A percentile compares a stretch with the other conserved stretches of the same genome.
phyloP scores from a whole-genome alignment of 2,329 filamentous ascomycete genomes.

The Aspergillus sp. region DNA sequence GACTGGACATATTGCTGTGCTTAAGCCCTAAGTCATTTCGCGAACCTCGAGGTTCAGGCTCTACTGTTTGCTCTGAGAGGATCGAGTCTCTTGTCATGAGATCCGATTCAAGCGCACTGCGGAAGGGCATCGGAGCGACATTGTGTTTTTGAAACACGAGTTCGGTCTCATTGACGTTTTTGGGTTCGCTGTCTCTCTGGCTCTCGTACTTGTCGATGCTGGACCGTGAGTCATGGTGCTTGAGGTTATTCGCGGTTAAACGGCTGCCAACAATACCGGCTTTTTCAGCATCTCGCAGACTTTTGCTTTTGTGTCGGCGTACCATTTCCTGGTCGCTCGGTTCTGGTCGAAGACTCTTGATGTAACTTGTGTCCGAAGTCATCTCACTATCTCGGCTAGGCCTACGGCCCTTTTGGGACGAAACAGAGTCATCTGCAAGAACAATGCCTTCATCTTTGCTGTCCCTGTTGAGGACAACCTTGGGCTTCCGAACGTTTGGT shows the following conservation, averaged over 20 bases:
- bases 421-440: conserved; percentile 53
- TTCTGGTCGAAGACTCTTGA: conserved; percentile 49
- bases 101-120: conserved; percentile 84
- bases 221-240: conserved; percentile 65
- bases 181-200: conserved; percentile 39
- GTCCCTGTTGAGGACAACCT: conserved; percentile 59
- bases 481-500: conserved; percentile 61
- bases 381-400: conserved; percentile 53
- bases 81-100: conserved; percentile 79
- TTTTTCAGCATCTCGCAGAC: conserved; percentile 55
- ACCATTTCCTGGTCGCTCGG: conserved; percentile 53
- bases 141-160: conserved; percentile 55
- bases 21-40: conserved; percentile 64
- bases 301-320: conserved; percentile 56
- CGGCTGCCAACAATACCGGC: conserved; percentile 56
- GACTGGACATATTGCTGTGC: conserved; percentile 59
- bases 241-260: conserved; percentile 62
- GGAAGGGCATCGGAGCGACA: conserved; percentile 81
- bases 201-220: conserved; percentile 48
- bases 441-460: conserved; percentile 60
- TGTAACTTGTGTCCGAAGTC: conserved; percentile 46
- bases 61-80: conserved; percentile 74
- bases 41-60: conserved; percentile 60
- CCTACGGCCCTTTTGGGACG: conserved; percentile 53
- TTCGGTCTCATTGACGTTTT: conserved; percentile 54